phyloP scores from a whole-genome alignment of 2,329 filamentous ascomycete genomes.

The Aureobasidium sp. region DNA sequence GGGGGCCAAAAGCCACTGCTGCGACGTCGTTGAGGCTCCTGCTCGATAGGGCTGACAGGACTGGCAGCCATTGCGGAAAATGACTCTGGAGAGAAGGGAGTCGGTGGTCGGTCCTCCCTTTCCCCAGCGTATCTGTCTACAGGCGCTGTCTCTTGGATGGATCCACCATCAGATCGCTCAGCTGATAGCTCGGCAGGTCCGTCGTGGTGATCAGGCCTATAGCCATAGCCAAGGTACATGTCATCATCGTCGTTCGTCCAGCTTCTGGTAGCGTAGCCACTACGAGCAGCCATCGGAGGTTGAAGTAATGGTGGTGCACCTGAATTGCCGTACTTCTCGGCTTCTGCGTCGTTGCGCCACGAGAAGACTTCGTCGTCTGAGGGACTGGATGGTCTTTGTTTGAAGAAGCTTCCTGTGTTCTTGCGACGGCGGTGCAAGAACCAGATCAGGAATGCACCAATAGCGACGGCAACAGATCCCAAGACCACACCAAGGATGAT shows the following conservation, averaged over 20 bases:
- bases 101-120: not conserved
- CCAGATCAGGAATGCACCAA: slow-evolving; percentile 18
- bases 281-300: not conserved
- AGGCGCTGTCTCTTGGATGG: not conserved
- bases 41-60: slow-evolving; percentile 6
- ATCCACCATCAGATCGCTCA: not conserved
- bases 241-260: not conserved
- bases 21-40: not conserved
- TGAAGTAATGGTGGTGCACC: slow-evolving; percentile 5
- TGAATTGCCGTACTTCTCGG: not conserved
- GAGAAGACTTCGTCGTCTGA: not conserved
- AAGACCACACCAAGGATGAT: slow-evolving; percentile 21
- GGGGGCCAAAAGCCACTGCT: slow-evolving; percentile 8
- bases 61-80: not conserved
- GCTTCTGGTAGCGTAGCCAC: not conserved
- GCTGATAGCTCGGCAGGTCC: slow-evolving; percentile 10
- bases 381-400: slow-evolving; percentile 8
- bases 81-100: slow-evolving; percentile 3
- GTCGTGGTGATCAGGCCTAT: not conserved
- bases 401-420: slow-evolving; percentile 15
- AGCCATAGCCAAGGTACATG: not conserved
- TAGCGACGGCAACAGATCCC: slow-evolving; percentile 17
- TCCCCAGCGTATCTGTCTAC: not conserved
- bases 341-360: not conserved
- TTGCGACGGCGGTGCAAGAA: slow-evolving; percentile 18